Conservation (phyloP, 1,139 yeast genomes). For the Saccharomyces hybrid region DNA sequence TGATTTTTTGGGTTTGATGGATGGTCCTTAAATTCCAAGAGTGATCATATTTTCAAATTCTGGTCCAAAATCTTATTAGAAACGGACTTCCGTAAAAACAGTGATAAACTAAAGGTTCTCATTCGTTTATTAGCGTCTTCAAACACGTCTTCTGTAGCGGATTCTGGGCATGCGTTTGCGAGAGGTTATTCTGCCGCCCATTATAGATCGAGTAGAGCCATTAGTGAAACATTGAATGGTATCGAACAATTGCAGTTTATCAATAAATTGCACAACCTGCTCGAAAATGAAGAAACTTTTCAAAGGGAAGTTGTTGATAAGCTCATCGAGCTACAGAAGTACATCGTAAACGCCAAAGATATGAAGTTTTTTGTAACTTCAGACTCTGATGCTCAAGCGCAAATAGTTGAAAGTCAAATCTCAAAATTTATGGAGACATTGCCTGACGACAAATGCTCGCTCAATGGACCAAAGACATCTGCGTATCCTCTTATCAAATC, state of each 20-base stretch:
- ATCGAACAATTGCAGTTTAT: constrained; percentile 68
- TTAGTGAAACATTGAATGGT: constrained; percentile 63
- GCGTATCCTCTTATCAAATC: constrained; percentile 14
- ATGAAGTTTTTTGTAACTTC: constrained; percentile 57
- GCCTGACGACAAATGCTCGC: constrained; percentile 13
- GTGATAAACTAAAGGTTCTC: constrained; percentile 64
- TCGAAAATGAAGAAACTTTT: constrained; percentile 52
- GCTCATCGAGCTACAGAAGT: constrained; percentile 46
- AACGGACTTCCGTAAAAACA: constrained; percentile 59
- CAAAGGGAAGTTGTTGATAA: constrained; percentile 54
- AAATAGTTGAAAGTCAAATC: constrained; percentile 29
- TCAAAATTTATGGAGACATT: constrained; percentile 20
- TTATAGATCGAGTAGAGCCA: constrained; percentile 51
- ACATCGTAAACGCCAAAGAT: constrained; percentile 36
- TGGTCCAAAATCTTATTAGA: constrained; percentile 62
- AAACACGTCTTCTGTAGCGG: constrained; percentile 71
- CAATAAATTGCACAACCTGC: constrained; percentile 45
- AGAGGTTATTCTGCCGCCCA: constrained; percentile 59
- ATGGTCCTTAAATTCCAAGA: constrained; percentile 62
- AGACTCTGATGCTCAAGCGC: constrained; percentile 35
- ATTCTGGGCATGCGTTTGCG: constrained; percentile 84
- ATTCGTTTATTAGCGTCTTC: constrained; percentile 72
- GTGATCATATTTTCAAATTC: constrained; percentile 51
- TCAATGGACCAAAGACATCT: constrained; percentile 6
- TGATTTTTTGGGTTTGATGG: constrained; percentile 57